phyloP scores from a whole-genome alignment of 495 filamentous ascomycete species.

The Penicillium verhagenii region DNA sequence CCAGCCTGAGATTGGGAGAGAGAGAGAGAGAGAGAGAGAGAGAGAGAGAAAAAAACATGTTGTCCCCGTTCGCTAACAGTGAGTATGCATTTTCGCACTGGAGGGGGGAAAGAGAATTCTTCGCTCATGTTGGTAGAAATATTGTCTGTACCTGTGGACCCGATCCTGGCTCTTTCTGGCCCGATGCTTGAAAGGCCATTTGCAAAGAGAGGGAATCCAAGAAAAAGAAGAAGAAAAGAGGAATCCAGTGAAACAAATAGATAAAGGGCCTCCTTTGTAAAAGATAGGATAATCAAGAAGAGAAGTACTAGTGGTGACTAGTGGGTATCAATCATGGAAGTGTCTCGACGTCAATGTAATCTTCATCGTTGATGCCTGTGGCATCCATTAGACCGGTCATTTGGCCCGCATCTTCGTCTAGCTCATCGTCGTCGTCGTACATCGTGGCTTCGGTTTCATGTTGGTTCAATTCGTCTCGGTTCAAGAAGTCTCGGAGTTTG shows the following conservation, averaged over 20 bases:
- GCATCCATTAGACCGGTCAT: constrained; percentile 57
- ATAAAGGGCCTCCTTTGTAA: constrained; percentile 12
- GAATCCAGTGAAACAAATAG: constrained; percentile 12
- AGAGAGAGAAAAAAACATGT: constrained; percentile 15
- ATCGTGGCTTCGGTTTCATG: constrained; percentile 50
- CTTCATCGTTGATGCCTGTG: constrained; percentile 51
- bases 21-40: too few species aligned
- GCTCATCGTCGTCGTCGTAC: constrained; percentile 58
- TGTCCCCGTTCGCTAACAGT: constrained; percentile 16
- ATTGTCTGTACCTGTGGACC: constrained; percentile 7
- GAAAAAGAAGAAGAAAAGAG: constrained; percentile 17
- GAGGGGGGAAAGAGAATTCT: constrained; percentile 22
- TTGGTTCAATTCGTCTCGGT: constrained; percentile 36
- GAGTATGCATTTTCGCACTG: constrained; percentile 37
- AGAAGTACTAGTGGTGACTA: too few species aligned
- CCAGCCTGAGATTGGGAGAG: too few species aligned
- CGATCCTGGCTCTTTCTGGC: constrained; percentile 10
- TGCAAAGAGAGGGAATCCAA: constrained; percentile 13
- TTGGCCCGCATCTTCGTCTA: constrained; percentile 52
- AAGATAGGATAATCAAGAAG: constrained; percentile 17
- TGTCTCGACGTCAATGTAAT: constrained; percentile 46
- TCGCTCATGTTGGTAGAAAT: constrained; percentile 32
- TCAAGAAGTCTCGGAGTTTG: constrained; percentile 74
- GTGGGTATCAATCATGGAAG: constrained; percentile 40
- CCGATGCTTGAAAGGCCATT: background rate